phyloP scores from a whole-genome alignment of 192 early-diverging fungal genomes.

The Entomortierella lignicola region DNA sequence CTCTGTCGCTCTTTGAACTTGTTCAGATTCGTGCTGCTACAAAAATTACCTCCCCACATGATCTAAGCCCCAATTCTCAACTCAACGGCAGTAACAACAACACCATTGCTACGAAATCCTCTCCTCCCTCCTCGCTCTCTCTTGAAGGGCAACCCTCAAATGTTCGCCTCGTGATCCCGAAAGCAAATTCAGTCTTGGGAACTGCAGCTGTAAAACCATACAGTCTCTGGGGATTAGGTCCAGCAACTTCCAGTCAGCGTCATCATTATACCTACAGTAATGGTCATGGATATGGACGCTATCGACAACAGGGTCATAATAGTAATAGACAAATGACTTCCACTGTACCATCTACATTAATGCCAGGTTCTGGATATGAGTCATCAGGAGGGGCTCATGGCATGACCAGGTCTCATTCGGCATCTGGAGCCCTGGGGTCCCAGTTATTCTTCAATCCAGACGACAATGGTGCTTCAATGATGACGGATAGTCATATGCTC shows the following conservation, averaged over 20 bases:
- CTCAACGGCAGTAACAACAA: neutral
- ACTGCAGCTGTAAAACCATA: conserved; percentile 40
- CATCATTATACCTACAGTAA: conserved; percentile 4
- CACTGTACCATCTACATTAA: too few relatives aligned
- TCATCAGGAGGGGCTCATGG: neutral
- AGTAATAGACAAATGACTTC: neutral
- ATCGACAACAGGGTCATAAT: conserved; percentile 9
- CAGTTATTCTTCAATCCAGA: neutral
- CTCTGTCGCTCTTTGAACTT: conserved; percentile 44
- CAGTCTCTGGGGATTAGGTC: conserved; percentile 48
- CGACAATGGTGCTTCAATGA: neutral
- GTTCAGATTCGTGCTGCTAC: conserved; percentile 43
- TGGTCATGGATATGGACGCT: conserved; percentile 22
- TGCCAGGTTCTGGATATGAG: too few relatives aligned
- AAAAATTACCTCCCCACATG: conserved; percentile 32
- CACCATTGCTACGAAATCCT: neutral
- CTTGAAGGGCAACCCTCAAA: neutral
- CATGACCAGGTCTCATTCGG: conserved; percentile 17
- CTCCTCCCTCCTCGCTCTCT: neutral
- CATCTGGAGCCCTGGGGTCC: neutral
- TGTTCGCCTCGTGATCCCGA: conserved; percentile 39
- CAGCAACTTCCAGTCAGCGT: conserved; percentile 9
- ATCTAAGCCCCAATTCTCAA: conserved; percentile 1
- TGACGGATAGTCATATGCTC: neutral
- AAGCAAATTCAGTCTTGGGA: conserved; percentile 40